Evolutionary conservation across 495 filamentous ascomycete genomes (phyloP).

Genomic region (Penicillium samsonianum): DNA sequence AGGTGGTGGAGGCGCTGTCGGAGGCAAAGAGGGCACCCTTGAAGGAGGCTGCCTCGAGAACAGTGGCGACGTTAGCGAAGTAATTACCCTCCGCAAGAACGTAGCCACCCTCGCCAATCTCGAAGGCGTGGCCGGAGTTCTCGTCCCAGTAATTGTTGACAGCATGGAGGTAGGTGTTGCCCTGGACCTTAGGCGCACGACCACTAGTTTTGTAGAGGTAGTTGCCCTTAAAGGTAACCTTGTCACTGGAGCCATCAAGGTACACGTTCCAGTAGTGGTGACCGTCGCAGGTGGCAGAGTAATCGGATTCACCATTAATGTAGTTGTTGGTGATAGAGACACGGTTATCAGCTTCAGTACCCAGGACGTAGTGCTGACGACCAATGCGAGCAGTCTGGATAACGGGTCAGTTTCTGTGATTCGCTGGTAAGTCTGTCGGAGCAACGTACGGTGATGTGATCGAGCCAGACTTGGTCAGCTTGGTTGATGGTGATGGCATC

Average conservation of each 20-base stretch:
- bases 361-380: constrained; percentile 49
- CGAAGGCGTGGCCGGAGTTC: constrained; percentile 48
- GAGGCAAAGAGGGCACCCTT: constrained; percentile 3
- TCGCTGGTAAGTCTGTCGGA: not conserved
- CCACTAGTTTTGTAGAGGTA: constrained; percentile 50
- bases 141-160: constrained; percentile 62
- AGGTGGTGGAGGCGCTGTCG: constrained; percentile 6
- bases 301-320: constrained; percentile 42
- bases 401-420: not conserved
- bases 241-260: constrained; percentile 42
- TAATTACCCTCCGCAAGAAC: constrained; percentile 14
- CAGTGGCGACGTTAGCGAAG: constrained; percentile 7
- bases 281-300: constrained; percentile 45
- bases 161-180: constrained; percentile 44
- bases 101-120: constrained; percentile 8
- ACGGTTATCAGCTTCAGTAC: constrained; percentile 40
- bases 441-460: constrained; percentile 38
- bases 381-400: constrained; percentile 41
- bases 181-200: constrained; percentile 45
- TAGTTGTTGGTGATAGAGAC: constrained; percentile 51
- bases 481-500: constrained; percentile 50
- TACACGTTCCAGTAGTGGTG: constrained; percentile 51
- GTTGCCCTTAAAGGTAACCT: constrained; percentile 48
- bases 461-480: constrained; percentile 48
- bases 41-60: constrained; percentile 1